Evolutionary conservation across 2,329 filamentous ascomycete species (phyloP).

Genomic region (Aspergillus proliferans): DNA sequence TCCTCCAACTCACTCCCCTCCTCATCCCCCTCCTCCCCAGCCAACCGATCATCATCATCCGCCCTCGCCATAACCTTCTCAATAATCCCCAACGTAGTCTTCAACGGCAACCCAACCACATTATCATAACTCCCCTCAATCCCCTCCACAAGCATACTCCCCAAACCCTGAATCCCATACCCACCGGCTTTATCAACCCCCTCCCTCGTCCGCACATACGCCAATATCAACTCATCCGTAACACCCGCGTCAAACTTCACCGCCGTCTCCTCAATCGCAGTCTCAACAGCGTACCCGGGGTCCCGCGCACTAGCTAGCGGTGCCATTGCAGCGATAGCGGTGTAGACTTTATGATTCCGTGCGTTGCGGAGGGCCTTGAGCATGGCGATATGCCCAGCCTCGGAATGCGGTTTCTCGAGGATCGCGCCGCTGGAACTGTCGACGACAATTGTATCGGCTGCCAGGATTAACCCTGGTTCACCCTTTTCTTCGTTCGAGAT

Average conservation of each 20-base stretch:
- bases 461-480: constrained; percentile 79
- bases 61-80: constrained; percentile 80
- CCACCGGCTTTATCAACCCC: constrained; percentile 94
- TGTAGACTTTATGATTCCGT: constrained; percentile 73
- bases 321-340: constrained; percentile 74
- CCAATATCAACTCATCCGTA: constrained; percentile 75
- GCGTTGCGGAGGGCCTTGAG: constrained; percentile 74
- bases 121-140: constrained; percentile 91
- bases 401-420: constrained; percentile 81
- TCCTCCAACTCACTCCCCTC: constrained; percentile 35
- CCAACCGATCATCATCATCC: constrained; percentile 53
- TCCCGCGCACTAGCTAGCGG: constrained; percentile 72
- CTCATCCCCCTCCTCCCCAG: constrained; percentile 23
- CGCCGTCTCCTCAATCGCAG: constrained; percentile 79
- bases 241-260: constrained; percentile 75
- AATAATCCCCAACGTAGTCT: constrained; percentile 70
- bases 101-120: constrained; percentile 82
- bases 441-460: constrained; percentile 87
- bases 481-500: constrained; percentile 50
- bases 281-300: constrained; percentile 79
- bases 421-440: constrained; percentile 64
- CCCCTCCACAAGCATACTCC: constrained; percentile 76
- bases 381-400: constrained; percentile 78
- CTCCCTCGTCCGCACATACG: constrained; percentile 66
- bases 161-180: constrained; percentile 87